Conservation (phyloP, 495 filamentous ascomycete genomes). For the Tuber magnatum region DNA sequence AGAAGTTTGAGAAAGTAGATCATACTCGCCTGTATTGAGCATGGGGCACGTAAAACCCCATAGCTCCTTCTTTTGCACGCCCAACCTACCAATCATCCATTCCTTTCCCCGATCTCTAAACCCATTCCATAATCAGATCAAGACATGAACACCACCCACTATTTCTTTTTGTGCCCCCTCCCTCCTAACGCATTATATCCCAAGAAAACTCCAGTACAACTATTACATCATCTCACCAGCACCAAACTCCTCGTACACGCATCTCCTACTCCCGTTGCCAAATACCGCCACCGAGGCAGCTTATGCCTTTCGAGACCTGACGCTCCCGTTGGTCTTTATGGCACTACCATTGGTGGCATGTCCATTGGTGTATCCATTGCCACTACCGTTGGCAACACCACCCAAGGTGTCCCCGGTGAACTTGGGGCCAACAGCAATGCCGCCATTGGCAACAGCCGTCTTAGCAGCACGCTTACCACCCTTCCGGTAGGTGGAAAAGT, state of each 20-base stretch:
- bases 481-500: conserved; percentile 94
- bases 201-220: conserved; percentile 30
- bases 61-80: not conserved
- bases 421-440: conserved; percentile 40
- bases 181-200: conserved; percentile 19
- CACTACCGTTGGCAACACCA: conserved; percentile 40
- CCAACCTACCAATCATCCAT: conserved; percentile 13
- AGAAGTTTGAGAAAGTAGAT: conserved; percentile 29
- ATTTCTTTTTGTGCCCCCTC: conserved; percentile 24
- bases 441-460: conserved; percentile 51
- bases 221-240: conserved; percentile 34
- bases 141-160: conserved; percentile 36
- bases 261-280: not conserved
- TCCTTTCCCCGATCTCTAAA: not conserved
- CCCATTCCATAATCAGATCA: conserved; percentile 39
- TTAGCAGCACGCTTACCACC: conserved; percentile 55
- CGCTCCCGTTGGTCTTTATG: conserved; percentile 48
- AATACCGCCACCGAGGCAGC: conserved; percentile 7
- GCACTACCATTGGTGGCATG: conserved; percentile 45
- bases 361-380: conserved; percentile 5
- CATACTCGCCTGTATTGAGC: conserved; percentile 21
- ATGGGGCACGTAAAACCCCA: conserved; percentile 19
- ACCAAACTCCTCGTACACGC: conserved; percentile 30
- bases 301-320: conserved; percentile 57
- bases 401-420: conserved; percentile 40